Conservation (phyloP, 345 rosid genomes). For the Rhodamnia rubescens region DNA sequence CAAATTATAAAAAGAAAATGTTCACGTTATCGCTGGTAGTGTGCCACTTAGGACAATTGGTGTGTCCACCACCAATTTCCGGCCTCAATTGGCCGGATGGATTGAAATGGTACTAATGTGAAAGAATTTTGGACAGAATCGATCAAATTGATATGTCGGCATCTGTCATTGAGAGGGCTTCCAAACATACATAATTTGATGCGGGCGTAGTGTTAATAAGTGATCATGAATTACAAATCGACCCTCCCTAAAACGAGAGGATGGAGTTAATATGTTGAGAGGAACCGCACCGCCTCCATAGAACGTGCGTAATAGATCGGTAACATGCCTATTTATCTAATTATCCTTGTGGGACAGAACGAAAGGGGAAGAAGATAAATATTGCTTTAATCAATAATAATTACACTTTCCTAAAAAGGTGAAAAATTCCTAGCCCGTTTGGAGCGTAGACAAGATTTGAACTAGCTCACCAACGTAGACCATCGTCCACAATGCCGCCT, state of each 20-base stretch:
- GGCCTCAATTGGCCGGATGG: no score
- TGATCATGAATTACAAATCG: no score
- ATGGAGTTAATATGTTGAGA: background rate
- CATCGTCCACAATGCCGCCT: background rate
- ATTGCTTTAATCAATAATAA: background rate
- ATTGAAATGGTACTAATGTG: no score
- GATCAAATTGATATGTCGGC: background rate
- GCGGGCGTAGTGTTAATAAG: background rate
- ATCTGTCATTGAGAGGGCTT: background rate
- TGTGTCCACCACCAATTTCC: no score
- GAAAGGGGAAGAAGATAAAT: background rate
- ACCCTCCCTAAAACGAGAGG: background rate
- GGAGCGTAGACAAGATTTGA: background rate
- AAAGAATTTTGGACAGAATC: no score
- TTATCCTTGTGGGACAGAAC: background rate
- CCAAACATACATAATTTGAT: background rate
- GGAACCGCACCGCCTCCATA: background rate
- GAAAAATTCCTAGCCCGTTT: background rate
- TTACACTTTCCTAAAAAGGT: background rate
- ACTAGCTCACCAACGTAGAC: background rate
- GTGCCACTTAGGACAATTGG: no score
- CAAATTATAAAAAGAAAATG: no score
- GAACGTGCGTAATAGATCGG: background rate
- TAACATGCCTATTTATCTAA: background rate
- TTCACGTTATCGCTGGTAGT: rapidly evolving